These are phyloP conservation scores for Exserohilum turcica DNA, from an alignment of 2,329 filamentous ascomycete species.

Conservation along the genomic window DNA sequence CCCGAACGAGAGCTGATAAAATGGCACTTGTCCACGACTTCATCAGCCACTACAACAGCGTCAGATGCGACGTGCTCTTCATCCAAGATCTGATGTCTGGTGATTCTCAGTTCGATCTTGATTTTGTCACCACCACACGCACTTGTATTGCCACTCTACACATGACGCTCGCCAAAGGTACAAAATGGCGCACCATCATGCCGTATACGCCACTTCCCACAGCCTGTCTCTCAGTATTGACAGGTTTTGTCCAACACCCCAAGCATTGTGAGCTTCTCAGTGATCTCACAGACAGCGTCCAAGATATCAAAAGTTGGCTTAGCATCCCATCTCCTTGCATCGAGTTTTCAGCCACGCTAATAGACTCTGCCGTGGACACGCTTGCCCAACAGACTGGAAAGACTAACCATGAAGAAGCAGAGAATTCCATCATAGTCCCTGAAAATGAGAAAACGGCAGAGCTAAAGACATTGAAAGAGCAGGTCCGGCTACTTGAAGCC, in stretches of 20 bases:
- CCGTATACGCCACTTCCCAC: conserved; percentile 9
- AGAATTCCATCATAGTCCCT: not conserved
- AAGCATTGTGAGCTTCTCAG: not conserved
- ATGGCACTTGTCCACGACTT: conserved; percentile 2
- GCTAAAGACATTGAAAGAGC: not conserved
- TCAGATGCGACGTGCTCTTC: conserved; percentile 1
- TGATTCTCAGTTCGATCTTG: not conserved
- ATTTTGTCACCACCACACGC: not conserved
- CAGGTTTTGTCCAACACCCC: not conserved
- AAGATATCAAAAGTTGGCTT: conserved; percentile 12
- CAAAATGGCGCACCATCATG: conserved; percentile 7
- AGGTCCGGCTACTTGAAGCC: not conserved
- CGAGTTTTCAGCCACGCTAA: not conserved
- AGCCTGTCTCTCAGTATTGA: not conserved
- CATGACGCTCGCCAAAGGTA: not conserved
- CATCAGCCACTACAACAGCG: conserved; percentile 1
- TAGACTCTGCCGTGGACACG: not conserved
- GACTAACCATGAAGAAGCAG: not conserved
- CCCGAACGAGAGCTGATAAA: not conserved
- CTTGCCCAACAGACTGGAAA: not conserved
- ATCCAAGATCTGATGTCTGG: not conserved
- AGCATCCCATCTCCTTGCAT: not conserved
- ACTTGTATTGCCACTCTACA: conserved; percentile 1
- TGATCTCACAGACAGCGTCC: not conserved
- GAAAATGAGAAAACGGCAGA: not conserved